These are phyloP conservation scores for Sarocladium brachiariae DNA, from an alignment of 2,329 filamentous ascomycete genomes.

Conservation along the genomic window DNA sequence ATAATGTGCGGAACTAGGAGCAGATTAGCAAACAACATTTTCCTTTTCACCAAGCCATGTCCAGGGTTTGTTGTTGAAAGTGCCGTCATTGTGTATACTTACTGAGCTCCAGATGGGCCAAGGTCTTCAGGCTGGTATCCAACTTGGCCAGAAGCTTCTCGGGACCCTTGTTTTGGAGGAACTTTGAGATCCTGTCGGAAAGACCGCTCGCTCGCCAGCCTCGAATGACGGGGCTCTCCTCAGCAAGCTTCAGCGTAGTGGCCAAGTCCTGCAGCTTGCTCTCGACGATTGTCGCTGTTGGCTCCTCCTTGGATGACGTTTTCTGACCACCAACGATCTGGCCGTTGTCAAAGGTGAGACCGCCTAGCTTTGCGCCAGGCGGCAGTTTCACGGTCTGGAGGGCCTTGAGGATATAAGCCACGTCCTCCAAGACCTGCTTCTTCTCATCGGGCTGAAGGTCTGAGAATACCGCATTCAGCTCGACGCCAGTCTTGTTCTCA, in stretches of 20 bases:
- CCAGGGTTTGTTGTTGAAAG: not conserved
- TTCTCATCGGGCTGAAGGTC: not conserved
- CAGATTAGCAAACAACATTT: too few species aligned
- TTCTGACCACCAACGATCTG: not conserved
- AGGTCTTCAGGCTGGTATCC: not conserved
- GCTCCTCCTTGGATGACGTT: not conserved
- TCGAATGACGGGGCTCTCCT: not conserved
- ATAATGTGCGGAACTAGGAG: not conserved
- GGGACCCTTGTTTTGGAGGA: not conserved
- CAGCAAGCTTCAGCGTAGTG: not conserved
- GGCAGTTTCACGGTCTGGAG: not conserved
- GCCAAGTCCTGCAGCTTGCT: not conserved
- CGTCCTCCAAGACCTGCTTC: not conserved
- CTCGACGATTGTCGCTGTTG: not conserved
- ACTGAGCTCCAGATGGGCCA: not conserved
- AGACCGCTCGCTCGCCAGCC: not conserved
- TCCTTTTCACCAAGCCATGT: too few species aligned
- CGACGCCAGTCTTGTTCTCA: not conserved
- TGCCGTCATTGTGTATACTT: not conserved
- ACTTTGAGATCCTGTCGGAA: not conserved
- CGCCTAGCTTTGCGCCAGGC: not conserved
- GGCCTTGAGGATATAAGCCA: not conserved
- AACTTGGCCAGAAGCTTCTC: not conserved
- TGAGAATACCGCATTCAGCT: not conserved
- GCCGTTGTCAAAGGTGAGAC: not conserved